A percentile compares a stretch with the other conserved stretches of the same genome.
phyloP scores from a whole-genome alignment of 2,329 filamentous ascomycete genomes.

The Cercospora sp. region DNA sequence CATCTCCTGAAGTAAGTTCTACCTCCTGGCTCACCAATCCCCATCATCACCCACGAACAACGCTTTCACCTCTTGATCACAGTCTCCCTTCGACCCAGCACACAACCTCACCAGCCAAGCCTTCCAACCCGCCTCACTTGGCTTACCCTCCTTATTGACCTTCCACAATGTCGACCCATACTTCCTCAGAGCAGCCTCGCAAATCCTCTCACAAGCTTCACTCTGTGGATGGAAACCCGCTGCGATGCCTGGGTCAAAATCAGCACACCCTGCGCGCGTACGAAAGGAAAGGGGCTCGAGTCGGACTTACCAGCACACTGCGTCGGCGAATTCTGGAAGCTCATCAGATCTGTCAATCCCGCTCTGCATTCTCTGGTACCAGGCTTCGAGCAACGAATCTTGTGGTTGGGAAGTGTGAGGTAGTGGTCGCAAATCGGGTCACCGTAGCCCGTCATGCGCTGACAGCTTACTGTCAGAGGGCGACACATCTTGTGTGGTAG shows the following conservation, averaged over 20 bases:
- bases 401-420: conserved; percentile 13
- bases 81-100: background rate
- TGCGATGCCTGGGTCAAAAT: conserved; percentile 1
- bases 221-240: conserved; percentile 8
- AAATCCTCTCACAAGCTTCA: background rate
- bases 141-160: background rate
- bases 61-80: background rate
- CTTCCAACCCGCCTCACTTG: background rate
- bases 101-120: background rate
- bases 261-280: background rate
- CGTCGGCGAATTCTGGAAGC: conserved; percentile 23
- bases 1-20: background rate
- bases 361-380: conserved; percentile 14
- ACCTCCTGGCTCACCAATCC: background rate
- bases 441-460: background rate
- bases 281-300: no score
- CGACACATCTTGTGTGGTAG: conserved; percentile 15
- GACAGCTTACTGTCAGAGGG: conserved; percentile 19
- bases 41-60: background rate
- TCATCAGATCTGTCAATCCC: conserved; percentile 3
- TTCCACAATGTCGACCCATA: conserved; percentile 10
- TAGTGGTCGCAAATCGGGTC: conserved; percentile 13
- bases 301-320: conserved; percentile 19
- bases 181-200: conserved; percentile 9
- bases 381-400: conserved; percentile 20